Percentiles rank a stretch among this genome's conserved stretches.
phyloP scores from a whole-genome alignment of 768 basidiomycete species.

The button mushroom (Agaricus bisporus) region DNA sequence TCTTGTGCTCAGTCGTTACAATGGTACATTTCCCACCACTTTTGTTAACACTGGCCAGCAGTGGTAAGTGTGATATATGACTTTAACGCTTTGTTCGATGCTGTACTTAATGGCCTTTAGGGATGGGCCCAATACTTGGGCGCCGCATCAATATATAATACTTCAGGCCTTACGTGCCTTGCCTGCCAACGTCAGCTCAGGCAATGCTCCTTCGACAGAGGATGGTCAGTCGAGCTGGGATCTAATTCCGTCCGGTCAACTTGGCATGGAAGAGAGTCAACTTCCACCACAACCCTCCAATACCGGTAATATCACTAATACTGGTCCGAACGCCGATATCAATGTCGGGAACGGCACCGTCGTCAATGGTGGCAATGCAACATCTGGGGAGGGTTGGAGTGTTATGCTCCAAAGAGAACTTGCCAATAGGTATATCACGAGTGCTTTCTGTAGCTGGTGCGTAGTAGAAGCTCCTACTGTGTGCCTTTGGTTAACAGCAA shows the following conservation, averaged over 20 bases:
- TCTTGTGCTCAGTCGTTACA: constrained; percentile 77
- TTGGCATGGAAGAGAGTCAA: constrained; percentile 64
- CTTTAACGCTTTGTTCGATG: neutral
- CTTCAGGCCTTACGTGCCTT: constrained; percentile 72
- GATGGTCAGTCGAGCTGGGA: constrained; percentile 53
- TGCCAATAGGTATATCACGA: constrained; percentile 80
- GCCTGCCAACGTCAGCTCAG: constrained; percentile 63
- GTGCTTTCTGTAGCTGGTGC: constrained; percentile 86
- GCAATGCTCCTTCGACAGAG: constrained; percentile 43
- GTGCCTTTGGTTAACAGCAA: neutral
- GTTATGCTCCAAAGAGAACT: constrained; percentile 59
- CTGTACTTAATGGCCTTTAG: constrained; percentile 22
- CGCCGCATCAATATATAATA: constrained; percentile 77
- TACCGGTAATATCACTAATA: constrained; percentile 38
- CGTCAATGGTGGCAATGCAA: constrained; percentile 61
- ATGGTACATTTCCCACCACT: constrained; percentile 80
- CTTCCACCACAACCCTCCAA: constrained; percentile 59
- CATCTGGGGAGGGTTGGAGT: constrained; percentile 58
- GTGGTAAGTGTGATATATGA: constrained; percentile 42
- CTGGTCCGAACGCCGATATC: constrained; percentile 54
- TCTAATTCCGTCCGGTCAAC: constrained; percentile 73
- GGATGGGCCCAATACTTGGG: constrained; percentile 90
- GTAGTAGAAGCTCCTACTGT: constrained; percentile 13
- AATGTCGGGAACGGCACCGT: constrained; percentile 51
- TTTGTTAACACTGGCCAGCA: constrained; percentile 76